These are phyloP conservation scores for Fusarium keratoplasticum DNA, from an alignment of 2,329 filamentous ascomycete genomes.

Conservation along the genomic window DNA sequence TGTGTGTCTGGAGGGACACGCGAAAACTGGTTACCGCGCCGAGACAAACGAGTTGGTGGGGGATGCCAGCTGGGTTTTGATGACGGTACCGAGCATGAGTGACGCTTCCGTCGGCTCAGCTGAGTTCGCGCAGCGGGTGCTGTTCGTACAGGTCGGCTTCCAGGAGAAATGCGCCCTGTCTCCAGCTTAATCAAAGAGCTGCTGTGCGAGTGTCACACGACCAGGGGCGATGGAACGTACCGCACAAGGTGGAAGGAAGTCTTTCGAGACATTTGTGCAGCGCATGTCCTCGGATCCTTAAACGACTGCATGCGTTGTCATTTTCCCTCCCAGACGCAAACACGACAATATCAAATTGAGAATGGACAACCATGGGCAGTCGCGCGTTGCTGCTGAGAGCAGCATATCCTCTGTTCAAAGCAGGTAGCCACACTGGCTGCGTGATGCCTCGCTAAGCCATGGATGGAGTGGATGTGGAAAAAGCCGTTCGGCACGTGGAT, in stretches of 20 bases:
- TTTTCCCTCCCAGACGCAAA: not conserved
- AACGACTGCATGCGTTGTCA: not conserved
- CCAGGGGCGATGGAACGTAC: constrained; percentile 14
- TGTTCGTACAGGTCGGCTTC: constrained; percentile 3
- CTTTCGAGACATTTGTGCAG: constrained; percentile 21
- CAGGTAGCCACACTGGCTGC: constrained; percentile 4
- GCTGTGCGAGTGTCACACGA: constrained; percentile 33
- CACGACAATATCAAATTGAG: not conserved
- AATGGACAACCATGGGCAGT: not conserved
- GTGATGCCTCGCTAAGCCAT: constrained; percentile 17
- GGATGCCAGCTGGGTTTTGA: constrained; percentile 8
- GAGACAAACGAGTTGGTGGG: constrained; percentile 22
- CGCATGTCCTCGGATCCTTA: constrained; percentile 32
- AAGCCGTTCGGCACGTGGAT: constrained; percentile 42
- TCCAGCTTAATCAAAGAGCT: constrained; percentile 10
- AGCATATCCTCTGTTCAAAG: not conserved
- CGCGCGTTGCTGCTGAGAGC: not conserved
- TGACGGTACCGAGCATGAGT: constrained; percentile 17
- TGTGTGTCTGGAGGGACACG: constrained; percentile 15
- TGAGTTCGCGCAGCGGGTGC: constrained; percentile 1
- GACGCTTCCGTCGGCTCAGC: constrained; percentile 12
- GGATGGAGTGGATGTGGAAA: constrained; percentile 18
- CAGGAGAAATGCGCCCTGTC: not conserved
- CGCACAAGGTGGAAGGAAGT: not conserved
- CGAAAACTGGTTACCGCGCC: constrained; percentile 20